A percentile compares a stretch with the other conserved stretches of the same genome.
phyloP scores from a whole-genome alignment of 2,329 filamentous ascomycete species.

The Ilyonectria robusta region DNA sequence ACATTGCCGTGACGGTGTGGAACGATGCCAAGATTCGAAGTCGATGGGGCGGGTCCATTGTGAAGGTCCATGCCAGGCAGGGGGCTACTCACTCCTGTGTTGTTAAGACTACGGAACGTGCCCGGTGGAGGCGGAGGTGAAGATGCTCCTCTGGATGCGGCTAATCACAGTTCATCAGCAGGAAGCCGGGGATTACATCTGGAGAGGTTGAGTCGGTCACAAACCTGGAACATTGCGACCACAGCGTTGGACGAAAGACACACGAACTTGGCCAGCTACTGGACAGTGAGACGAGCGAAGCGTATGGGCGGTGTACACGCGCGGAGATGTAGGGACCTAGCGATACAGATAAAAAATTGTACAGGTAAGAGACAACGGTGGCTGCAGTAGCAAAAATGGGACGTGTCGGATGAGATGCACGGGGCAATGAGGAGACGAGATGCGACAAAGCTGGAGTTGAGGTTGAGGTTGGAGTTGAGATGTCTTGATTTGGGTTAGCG shows the following conservation, averaged over 20 bases:
- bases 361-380: not conserved
- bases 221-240: slow-evolving; percentile 46
- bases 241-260: slow-evolving; percentile 13
- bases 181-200: not conserved
- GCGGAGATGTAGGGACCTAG: not conserved
- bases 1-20: not conserved
- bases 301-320: slow-evolving; percentile 21
- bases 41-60: slow-evolving; percentile 6
- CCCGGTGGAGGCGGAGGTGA: slow-evolving; percentile 85
- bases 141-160: slow-evolving; percentile 81
- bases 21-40: slow-evolving; percentile 4
- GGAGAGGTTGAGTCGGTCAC: slow-evolving; percentile 23
- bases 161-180: slow-evolving; percentile 52
- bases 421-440: not conserved
- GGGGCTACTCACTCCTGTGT: slow-evolving; percentile 74
- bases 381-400: not conserved
- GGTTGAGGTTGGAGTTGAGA: slow-evolving; percentile 14
- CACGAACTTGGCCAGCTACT: slow-evolving; percentile 11
- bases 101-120: slow-evolving; percentile 86
- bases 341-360: not conserved
- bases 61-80: slow-evolving; percentile 8
- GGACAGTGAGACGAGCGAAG: slow-evolving; percentile 13
- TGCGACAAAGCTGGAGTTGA: slow-evolving; percentile 16
- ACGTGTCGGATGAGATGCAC: not conserved
- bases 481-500: slow-evolving; percentile 25